Base-by-base conservation (phyloP, 2,329 filamentous ascomycete species). In the Amauroascus niger region DNA sequence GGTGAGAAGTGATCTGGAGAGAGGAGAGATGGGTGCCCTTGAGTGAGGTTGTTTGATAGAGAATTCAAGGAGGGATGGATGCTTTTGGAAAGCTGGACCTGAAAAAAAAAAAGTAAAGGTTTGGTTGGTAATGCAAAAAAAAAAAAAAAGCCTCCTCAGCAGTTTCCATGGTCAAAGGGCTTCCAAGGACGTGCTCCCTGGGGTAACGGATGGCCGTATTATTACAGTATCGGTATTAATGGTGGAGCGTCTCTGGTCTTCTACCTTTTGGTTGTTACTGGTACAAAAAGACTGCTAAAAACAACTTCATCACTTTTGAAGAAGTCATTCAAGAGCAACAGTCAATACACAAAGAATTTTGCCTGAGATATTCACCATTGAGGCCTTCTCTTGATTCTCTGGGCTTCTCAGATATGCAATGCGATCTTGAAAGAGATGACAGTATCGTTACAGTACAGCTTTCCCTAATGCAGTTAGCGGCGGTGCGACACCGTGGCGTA, bases 391-490 rank as follows among this genome's bases (percentile, higher is more conserved):
- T n/a, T 13, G n/a, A 5, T 13, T 26, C 49, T 43, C 9, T 9
- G 30, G 11, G 14, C 22, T 43, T 8, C 13, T 50, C 37, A 5
- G 18, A 5, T 13, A 6, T 35, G 28, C 20, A 35, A 13, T 3
- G 22, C 5, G 30, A 37, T 1, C 1, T 5, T 32, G 24, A 44
- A 44, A 26, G 9, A 26, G 20, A 46, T 46, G 32, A 40, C 18
- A 22, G 26, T 53, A 48, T 32, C 1, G 44, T 51, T 55, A 56
- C 55, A 54, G 39, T 58, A 54, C 55, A 56, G 49, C 56, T 57
- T 58, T 58, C 58, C 57, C 56, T 55, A 40, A 58, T 54, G 26
- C 41, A 53, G 58, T 46, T 52, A 55, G 48, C n/a, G 24, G 28
- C n/a, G 1, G 18, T 37, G 16, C 52, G 32, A 53, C 16, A 49